Conservation (phyloP, 2,329 filamentous ascomycete genomes). For the Exutisphaerella laricina region DNA sequence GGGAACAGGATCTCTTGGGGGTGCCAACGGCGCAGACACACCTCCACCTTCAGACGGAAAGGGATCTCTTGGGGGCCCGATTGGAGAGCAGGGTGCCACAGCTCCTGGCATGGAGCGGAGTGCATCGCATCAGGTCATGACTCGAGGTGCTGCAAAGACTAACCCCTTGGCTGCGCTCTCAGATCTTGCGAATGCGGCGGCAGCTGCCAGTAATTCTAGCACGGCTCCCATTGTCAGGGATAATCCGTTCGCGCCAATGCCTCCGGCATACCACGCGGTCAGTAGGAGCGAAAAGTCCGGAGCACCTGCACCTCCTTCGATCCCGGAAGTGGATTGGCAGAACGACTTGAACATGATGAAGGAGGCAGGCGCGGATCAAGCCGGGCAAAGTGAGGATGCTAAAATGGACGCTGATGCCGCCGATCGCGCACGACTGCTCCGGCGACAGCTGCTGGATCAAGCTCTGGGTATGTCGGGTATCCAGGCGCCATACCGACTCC, state of each 20-base stretch:
- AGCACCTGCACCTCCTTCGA: slow-evolving; percentile 42
- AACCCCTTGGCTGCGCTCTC: slow-evolving; percentile 49
- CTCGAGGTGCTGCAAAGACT: slow-evolving; percentile 42
- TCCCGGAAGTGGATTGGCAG: slow-evolving; percentile 41
- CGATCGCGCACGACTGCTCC: slow-evolving; percentile 24
- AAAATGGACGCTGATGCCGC: slow-evolving; percentile 20
- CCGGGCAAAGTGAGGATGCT: slow-evolving; percentile 15
- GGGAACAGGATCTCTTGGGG: too few relatives aligned
- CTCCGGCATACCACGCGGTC: slow-evolving; percentile 43
- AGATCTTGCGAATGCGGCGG: slow-evolving; percentile 47
- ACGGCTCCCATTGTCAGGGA: slow-evolving; percentile 25
- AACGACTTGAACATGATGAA: slow-evolving; percentile 47
- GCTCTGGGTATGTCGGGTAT: slow-evolving; percentile 27
- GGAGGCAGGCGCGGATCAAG: slow-evolving; percentile 22
- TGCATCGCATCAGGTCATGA: slow-evolving; percentile 52
- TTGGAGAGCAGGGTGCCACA: too few relatives aligned
- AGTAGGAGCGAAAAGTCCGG: slow-evolving; percentile 43
- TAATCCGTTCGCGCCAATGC: slow-evolving; percentile 43
- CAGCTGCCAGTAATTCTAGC: slow-evolving; percentile 30
- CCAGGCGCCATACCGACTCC: slow-evolving; percentile 32
- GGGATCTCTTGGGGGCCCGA: too few relatives aligned
- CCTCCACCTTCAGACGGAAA: slow-evolving; percentile 27
- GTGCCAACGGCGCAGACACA: slow-evolving; percentile 23
- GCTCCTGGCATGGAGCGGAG: slow-evolving; percentile 55
- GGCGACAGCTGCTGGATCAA: slow-evolving; percentile 32